Evolutionary conservation across 169 alveolate genomes (phyloP), one percentile per base, ranked within the genome.

Genomic region (Cryptosporidium meleagridis): DNA sequence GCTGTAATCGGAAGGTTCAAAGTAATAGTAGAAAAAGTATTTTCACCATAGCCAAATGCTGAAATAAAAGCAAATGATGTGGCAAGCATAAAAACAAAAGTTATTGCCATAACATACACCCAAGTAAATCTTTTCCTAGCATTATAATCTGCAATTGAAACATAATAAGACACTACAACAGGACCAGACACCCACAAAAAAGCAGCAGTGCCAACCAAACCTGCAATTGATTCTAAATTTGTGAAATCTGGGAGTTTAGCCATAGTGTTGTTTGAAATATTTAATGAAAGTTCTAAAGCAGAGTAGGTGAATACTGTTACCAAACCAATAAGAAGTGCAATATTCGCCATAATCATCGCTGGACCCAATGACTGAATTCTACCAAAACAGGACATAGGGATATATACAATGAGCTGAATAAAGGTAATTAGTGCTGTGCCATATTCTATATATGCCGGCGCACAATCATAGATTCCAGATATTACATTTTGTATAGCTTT

Each of bases 131-230:
- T 75, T 6, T 21, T 75, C 10, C 73, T 55, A 14, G 73, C 61
- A 39, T 75, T 21, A 23, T 59, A 31, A 18, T 75, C 87, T 21
- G 73, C 73, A 39, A 75, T 59, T 55, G 87, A 75, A 2, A 75
- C 87, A 59, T 75, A 75, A 23, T 75, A 75, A 23, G 87, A 75
- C 14, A 75, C 26, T n/a, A 61, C 87, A 18, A 75, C 87, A 10
- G 87, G 87, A 8, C 87, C 87, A 35, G 87, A 75, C 35, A 75
- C 87, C 87, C 87, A 75, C 31, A 75, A 33, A 59, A 75, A 75
- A 0, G 87, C 87, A 8, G 75, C 87, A 18, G 73, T 75, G 0
- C 87, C 87, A 21, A 61, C 53, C 18, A 75, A 59, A 35, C 73
- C 73, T 35, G 87, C 87, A 37, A 75, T 61, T n/a, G 75, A 59